Evolutionary conservation across 768 basidiomycete species (phyloP), one percentile per base, ranked within the genome.

Genomic region (Ephemerocybe angulata): DNA sequence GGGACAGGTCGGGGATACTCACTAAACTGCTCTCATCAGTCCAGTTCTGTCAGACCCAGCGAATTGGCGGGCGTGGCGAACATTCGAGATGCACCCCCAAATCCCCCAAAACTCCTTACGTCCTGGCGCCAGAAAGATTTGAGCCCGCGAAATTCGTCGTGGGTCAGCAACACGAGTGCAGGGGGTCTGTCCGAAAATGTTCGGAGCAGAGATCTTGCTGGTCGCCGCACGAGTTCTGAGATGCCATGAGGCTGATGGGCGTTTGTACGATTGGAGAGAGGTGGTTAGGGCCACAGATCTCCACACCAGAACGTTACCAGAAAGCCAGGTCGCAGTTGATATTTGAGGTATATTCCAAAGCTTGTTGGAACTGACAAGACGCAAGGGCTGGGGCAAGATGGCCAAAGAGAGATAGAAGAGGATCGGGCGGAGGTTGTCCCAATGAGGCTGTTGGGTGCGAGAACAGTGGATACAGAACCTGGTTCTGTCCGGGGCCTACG

Each of bases 281-380:
- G 4, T 3, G 22, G 17, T 25, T 30, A 28, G n/a, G 46, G 30
- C 12, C 12, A 25, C 28, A 17, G 46, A 48, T 27, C 28, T 19
- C 28, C 27, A 48, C n/a, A 17, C 17, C 25, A 28, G 25, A 30
- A 17, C n/a, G 27, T 27, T 48, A 48, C 46, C 46, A 48, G 28
- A 48, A 15, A 29, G 3, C 12, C 10, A 48, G 46, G 13, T 27
- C 46, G 27, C 7, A 30, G 15, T 27, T 48, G 46, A 27, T 30
- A 48, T 24, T 53, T 47, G 53, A 40, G 44, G 40, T 8, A 47
- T 25, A 47, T 44, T 42, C 43, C 21, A 48, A 19, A 47, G 52
- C 41, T 43, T 41, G 49, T 50, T 17, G 11, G 49, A 22, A 35
- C 8, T 6, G 31, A 22, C 31, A 35, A 21, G 19, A 12, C n/a